phyloP scores from a whole-genome alignment of 768 basidiomycete species.

The Russula ochroleuca region DNA sequence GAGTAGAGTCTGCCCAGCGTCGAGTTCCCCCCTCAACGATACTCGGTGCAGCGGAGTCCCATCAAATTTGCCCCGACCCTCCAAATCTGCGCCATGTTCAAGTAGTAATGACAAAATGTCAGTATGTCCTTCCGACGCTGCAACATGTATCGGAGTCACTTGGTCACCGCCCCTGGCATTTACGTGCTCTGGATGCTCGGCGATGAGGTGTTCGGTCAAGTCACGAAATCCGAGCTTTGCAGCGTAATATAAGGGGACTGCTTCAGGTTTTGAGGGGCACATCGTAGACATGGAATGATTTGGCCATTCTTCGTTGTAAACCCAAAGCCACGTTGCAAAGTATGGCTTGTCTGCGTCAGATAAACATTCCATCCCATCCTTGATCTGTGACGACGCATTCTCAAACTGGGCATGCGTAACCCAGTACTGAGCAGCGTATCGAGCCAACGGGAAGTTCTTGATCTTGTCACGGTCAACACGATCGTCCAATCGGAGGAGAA shows the following conservation, averaged over 20 bases:
- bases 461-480: neutral
- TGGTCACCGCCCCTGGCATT: neutral
- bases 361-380: neutral
- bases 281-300: neutral
- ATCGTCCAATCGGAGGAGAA: neutral
- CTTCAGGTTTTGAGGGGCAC: neutral
- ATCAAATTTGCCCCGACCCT: neutral
- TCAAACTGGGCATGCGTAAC: neutral
- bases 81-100: neutral
- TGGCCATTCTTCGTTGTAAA: neutral
- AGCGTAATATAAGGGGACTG: neutral
- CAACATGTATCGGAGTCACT: neutral
- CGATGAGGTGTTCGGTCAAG: neutral
- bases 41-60: neutral
- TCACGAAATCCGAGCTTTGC: neutral
- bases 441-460: neutral
- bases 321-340: neutral
- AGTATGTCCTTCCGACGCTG: neutral
- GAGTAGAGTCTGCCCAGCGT: neutral
- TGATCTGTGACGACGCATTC: neutral
- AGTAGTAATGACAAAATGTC: neutral
- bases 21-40: neutral
- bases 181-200: neutral
- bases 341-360: neutral
- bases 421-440: neutral